Percentiles rank a stretch among this genome's conserved stretches.
Conservation (phyloP, 768 basidiomycete species). For the Pleurotus tuber-regium region DNA sequence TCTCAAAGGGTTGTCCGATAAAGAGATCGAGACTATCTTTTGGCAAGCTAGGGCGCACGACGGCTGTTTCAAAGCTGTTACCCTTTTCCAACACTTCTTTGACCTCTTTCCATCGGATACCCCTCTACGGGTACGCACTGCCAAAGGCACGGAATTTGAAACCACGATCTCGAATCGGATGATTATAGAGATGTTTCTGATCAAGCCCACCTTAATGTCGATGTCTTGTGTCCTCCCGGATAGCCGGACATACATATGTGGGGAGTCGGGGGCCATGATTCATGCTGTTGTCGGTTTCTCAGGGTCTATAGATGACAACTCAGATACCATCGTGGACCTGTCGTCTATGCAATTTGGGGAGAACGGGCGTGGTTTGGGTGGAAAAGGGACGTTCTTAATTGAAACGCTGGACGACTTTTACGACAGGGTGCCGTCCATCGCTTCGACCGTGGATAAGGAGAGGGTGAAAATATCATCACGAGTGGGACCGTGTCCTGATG, state of each 20-base stretch:
- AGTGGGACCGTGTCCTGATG: neutral
- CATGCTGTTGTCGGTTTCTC: conserved; percentile 17
- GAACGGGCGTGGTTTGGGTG: conserved; percentile 16
- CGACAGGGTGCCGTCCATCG: conserved; percentile 5
- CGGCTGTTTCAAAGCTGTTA: conserved; percentile 16
- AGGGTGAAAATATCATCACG: neutral
- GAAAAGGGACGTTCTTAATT: conserved; percentile 13
- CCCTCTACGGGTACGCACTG: conserved; percentile 13
- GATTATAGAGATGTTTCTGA: conserved; percentile 11
- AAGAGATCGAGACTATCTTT: conserved; percentile 19
- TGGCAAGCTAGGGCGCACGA: conserved; percentile 21
- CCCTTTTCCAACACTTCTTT: conserved; percentile 18
- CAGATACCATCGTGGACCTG: conserved; percentile 13
- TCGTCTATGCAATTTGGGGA: conserved; percentile 22
- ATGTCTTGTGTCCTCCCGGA: conserved; percentile 5
- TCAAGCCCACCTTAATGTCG: conserved; percentile 10
- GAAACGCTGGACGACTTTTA: conserved; percentile 15
- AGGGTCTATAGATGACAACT: neutral
- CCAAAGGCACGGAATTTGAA: conserved; percentile 11
- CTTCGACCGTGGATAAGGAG: neutral
- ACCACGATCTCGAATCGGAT: conserved; percentile 5
- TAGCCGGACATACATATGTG: conserved; percentile 10
- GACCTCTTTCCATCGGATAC: conserved; percentile 10
- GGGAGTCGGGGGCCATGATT: conserved; percentile 11
- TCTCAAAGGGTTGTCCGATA: conserved; percentile 4